Evolutionary conservation across 2,329 filamentous ascomycete species (phyloP), one percentile per base, ranked within the genome.

Genomic region (Ampelomyces quisqualis): DNA sequence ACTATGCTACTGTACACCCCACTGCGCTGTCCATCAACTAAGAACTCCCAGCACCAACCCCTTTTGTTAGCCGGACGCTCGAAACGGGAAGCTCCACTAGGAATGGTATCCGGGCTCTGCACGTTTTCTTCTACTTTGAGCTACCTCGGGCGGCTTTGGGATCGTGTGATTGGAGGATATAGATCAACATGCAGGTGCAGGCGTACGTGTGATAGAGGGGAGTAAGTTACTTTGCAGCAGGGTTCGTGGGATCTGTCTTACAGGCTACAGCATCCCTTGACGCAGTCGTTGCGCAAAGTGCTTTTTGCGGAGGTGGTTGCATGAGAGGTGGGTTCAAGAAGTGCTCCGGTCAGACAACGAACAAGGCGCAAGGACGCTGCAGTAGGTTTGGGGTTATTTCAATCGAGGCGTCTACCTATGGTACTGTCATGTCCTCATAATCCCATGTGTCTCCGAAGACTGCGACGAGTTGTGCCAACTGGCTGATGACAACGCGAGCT

Each of bases 131-230:
- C n/a, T n/a, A n/a, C n/a, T n/a, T n/a, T n/a, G n/a, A n/a, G n/a
- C n/a, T n/a, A n/a, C n/a, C n/a, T n/a, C n/a, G 49, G 40, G 47
- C 32, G 13, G 17, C 20, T 3, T 21, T 5, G 15, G 27, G 5
- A 29, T 18, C 2, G 17, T 20, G 6, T 34, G 15, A 51, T 51
- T 48, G 49, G 47, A 17, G 15, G 20, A 15, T 17, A 28, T 49
- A 52, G 33, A 52, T 47, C 44, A 20, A 36, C 36, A 5, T 39
- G 40, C 33, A 42, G 28, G 37, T 42, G 41, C 29, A 40, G 29
- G 31, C 28, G 28, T 30, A 10, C 23, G 40, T 39, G 23, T 27
- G 13, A 38, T 18, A 26, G 26, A 24, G 33, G 21, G 28, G 22
- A 36, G 19, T 40, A 43, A 51, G 44, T 46, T 20, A 34, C 17